phyloP scores from a whole-genome alignment of 2,329 filamentous ascomycete species.

The Calonectria multiphialidica region DNA sequence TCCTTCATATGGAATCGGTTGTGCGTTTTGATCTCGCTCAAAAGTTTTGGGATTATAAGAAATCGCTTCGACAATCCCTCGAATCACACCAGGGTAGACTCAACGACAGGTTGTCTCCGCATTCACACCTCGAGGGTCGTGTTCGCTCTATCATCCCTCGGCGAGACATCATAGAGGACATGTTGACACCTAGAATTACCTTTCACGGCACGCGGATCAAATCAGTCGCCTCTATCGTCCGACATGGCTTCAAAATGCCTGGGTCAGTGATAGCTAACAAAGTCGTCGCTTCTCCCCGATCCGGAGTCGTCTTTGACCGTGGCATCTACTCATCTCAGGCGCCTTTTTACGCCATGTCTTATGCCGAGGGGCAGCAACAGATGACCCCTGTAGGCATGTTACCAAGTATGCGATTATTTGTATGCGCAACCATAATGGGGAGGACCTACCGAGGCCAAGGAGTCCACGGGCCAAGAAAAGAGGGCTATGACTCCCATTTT shows the following conservation, averaged over 20 bases:
- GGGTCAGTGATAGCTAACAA: conserved; percentile 35
- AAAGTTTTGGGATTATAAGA: conserved; percentile 45
- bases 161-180: conserved; percentile 50
- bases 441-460: conserved; percentile 35
- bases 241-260: conserved; percentile 56
- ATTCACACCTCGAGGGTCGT: conserved; percentile 25
- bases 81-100: conserved; percentile 7
- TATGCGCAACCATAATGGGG: conserved; percentile 61
- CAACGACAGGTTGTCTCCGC: conserved; percentile 24
- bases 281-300: conserved; percentile 28
- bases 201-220: conserved; percentile 55
- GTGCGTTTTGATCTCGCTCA: conserved; percentile 48
- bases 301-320: conserved; percentile 53
- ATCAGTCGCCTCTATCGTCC: conserved; percentile 56
- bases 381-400: conserved; percentile 46
- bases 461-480: conserved; percentile 38
- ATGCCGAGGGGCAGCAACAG: conserved; percentile 45
- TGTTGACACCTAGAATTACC: conserved; percentile 51
- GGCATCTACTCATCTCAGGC: conserved; percentile 59
- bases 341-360: conserved; percentile 53
- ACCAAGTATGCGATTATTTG: conserved; percentile 55
- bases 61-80: conserved; percentile 42
- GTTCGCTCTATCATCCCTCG: conserved; percentile 12
- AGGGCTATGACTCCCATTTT: conserved; percentile 53
- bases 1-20: conserved; percentile 55